Base-by-base conservation (phyloP, 2,329 filamentous ascomycete genomes). In the Exophiala viscosa region DNA sequence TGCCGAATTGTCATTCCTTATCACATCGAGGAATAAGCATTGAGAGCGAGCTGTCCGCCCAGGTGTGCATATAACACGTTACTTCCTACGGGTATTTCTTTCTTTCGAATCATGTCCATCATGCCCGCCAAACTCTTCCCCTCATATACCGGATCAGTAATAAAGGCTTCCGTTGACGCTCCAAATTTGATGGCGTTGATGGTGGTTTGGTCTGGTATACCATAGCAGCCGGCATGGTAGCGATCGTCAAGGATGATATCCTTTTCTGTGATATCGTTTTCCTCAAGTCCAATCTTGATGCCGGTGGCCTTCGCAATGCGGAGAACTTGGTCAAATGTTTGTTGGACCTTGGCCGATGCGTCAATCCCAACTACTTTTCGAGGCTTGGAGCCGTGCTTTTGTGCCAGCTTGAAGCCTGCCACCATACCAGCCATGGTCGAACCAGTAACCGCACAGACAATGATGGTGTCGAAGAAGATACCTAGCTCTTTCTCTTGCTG, bases 121-220 rank as follows among this genome's bases (percentile, higher is more conserved):
- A 88, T 78, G 0, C 85, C 86, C 3, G 84, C 84, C 66, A 89
- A 70, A 60, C 82, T 86, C 78, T 89, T 89, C 1, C 86, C 86
- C 70, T 88, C 85, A 63, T 89, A 89, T 1, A 89, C 86, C 0
- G 85, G 86, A 64, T 89, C 86, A 0, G 85, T 88, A 57, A 89
- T 86, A 61, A 89, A 84, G 0, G 80, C 86, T 71, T 89, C 86
- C 1, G 81, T 87, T 53, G 73, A 67, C 0, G 86, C 86, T 4
- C 82, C 83, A 64, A 86, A 83, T 66, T 78, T 79, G 65, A 89
- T 88, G 0, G 85, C 85, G 31, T 82, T 82, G 45, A 85, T 76
- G 1, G 86, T 89, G 62, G 73, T 71, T 65, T 81, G 70, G 59
- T 86, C 83, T 0, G 85, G 83, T 51, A 87, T 76, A 1, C 86